These are phyloP conservation scores for Kodamaea derodonti DNA, from an alignment of 1,139 yeast species.

Conservation along the genomic window DNA sequence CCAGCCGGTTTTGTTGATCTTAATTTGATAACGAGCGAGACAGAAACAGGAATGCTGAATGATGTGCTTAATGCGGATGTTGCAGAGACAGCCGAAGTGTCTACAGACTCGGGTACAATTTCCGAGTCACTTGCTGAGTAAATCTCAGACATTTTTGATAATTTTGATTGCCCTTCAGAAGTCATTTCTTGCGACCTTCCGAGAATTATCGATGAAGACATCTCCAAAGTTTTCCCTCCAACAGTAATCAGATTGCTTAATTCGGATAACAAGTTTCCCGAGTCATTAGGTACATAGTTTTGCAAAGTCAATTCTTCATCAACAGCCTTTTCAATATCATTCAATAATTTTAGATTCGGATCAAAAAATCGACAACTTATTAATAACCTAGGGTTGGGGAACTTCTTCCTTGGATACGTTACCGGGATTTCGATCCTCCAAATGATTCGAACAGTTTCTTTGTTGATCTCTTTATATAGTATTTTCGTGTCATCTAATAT, in stretches of 20 bases:
- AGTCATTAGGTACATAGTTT: conserved; percentile 20
- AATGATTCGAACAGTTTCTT: conserved; percentile 14
- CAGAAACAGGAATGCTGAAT: conserved; percentile 36
- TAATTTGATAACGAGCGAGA: conserved; percentile 52
- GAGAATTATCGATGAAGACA: too few species aligned
- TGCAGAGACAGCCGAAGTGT: neutral
- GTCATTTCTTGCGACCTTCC: too few species aligned
- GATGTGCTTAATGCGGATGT: conserved; percentile 14
- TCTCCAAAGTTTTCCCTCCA: conserved; percentile 5
- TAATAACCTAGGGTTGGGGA: conserved; percentile 27
- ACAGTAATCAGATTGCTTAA: conserved; percentile 17
- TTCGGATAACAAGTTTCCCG: conserved; percentile 23
- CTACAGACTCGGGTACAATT: too few species aligned
- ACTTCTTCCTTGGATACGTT: conserved; percentile 34
- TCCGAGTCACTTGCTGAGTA: too few species aligned
- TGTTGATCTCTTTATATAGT: conserved; percentile 10
- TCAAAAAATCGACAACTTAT: conserved; percentile 20
- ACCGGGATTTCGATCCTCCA: conserved; percentile 37
- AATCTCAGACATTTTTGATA: too few species aligned
- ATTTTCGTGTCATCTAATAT: conserved; percentile 13
- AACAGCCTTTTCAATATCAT: neutral
- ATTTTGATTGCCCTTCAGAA: too few species aligned
- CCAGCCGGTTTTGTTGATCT: conserved; percentile 58
- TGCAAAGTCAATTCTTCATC: conserved; percentile 10
- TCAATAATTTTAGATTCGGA: conserved; percentile 7